Evolutionary conservation across 2,329 filamentous ascomycete genomes (phyloP).

Genomic region (Fusarium sp.): DNA sequence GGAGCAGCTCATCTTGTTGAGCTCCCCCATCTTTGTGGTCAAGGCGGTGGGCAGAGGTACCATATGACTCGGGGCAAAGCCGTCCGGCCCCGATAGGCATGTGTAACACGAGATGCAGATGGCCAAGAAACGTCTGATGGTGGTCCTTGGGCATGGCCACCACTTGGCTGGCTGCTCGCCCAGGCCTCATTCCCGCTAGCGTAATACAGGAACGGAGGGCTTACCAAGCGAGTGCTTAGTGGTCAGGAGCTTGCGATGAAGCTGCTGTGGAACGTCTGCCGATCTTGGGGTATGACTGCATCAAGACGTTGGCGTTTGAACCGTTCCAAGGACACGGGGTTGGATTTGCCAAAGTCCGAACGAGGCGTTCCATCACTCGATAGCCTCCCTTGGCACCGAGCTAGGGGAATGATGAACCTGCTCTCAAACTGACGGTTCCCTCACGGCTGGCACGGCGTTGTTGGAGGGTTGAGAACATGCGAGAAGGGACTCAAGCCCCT

Average conservation of each 20-base stretch:
- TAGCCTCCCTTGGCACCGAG: background rate
- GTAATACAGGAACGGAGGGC: background rate
- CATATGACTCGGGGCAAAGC: background rate
- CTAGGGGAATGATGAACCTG: background rate
- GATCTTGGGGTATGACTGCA: constrained; percentile 9
- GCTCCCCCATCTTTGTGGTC: background rate
- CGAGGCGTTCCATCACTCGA: background rate
- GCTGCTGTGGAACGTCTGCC: constrained; percentile 33
- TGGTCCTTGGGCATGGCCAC: background rate
- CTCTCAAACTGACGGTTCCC: background rate
- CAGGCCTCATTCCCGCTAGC: background rate
- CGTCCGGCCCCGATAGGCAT: background rate
- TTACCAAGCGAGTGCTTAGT: background rate
- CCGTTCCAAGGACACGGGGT: constrained; percentile 27
- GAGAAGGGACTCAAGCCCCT: background rate
- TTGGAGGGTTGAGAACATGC: background rate
- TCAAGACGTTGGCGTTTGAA: constrained; percentile 7
- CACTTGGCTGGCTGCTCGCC: background rate
- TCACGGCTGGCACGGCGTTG: background rate
- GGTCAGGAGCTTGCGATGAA: background rate
- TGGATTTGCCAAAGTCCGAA: constrained; percentile 3
- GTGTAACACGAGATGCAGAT: background rate
- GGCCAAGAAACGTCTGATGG: background rate
- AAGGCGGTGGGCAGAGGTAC: background rate
- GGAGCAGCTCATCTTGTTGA: background rate